Evolutionary conservation across 1,284 basidiomycete species (phyloP).

Genomic region (Ceratobasidium sp.): DNA sequence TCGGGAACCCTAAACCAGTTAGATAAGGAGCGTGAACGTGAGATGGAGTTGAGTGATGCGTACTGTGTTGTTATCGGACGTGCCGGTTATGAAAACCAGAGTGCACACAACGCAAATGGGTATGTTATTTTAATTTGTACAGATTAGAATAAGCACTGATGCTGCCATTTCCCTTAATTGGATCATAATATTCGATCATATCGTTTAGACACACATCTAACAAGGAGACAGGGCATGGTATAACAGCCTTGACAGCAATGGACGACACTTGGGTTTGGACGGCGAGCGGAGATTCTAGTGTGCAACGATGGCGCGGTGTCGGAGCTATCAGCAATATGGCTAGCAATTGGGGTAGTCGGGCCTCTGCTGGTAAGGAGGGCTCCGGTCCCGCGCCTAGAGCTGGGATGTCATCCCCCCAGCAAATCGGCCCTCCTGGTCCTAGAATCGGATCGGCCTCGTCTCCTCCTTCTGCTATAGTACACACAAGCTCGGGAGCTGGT

Average conservation of each 20-base stretch:
- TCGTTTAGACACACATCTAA: neutral
- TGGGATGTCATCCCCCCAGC: conserved; percentile 10
- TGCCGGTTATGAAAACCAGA: conserved; percentile 10
- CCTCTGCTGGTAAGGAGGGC: neutral
- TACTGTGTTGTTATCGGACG: conserved; percentile 35
- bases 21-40: conserved; percentile 13
- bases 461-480: conserved; percentile 12
- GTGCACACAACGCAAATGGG: conserved; percentile 9
- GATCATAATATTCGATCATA: neutral
- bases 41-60: conserved; percentile 39
- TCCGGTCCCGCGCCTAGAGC: neutral
- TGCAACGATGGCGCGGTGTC: conserved; percentile 77
- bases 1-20: conserved; percentile 20
- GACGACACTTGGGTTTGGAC: conserved; percentile 94
- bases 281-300: conserved; percentile 83
- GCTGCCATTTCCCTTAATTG: neutral
- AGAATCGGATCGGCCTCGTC: conserved; percentile 19
- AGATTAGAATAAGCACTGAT: neutral
- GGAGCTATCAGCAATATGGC: neutral
- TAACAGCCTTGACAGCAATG: conserved; percentile 62
- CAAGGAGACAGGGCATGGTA: conserved; percentile 16
- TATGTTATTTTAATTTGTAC: neutral
- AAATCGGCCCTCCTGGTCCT: conserved; percentile 19
- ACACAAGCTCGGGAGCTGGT: conserved; percentile 14
- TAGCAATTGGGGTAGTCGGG: conserved; percentile 33